Evolutionary conservation across 192 early-diverging fungal species (phyloP).

Genomic region (Podila minutissima): DNA sequence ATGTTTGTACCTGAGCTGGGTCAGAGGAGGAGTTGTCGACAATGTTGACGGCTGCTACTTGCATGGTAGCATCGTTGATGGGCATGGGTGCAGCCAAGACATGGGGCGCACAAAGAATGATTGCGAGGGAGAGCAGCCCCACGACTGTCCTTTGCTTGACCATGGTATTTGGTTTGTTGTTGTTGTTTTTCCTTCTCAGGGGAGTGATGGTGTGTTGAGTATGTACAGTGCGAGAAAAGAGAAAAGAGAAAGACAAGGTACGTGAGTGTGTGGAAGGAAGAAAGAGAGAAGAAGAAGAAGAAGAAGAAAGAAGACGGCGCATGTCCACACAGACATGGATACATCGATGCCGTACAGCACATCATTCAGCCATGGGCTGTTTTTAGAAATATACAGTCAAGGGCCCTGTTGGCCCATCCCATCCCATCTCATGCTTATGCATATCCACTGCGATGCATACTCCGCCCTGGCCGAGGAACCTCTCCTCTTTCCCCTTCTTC

Average conservation of each 20-base stretch:
- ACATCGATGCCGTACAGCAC: neutral
- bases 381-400: constrained; percentile 1
- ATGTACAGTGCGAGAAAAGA: neutral
- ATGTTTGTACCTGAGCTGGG: no score
- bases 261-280: neutral
- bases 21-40: no score
- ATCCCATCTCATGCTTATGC: no score
- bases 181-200: neutral
- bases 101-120: neutral
- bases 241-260: neutral
- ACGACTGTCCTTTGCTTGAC: neutral
- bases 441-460: no score
- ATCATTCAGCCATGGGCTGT: neutral
- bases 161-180: neutral
- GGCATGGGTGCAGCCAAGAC: neutral
- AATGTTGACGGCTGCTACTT: no score
- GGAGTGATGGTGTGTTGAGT: neutral
- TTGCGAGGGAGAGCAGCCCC: neutral
- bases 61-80: neutral
- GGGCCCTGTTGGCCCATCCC: neutral
- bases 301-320: neutral
- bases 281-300: neutral
- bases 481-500: no score
- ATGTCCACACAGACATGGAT: neutral
- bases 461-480: no score